Conservation (phyloP, 1,284 basidiomycete species). For the Ganoderma lingzhi region DNA sequence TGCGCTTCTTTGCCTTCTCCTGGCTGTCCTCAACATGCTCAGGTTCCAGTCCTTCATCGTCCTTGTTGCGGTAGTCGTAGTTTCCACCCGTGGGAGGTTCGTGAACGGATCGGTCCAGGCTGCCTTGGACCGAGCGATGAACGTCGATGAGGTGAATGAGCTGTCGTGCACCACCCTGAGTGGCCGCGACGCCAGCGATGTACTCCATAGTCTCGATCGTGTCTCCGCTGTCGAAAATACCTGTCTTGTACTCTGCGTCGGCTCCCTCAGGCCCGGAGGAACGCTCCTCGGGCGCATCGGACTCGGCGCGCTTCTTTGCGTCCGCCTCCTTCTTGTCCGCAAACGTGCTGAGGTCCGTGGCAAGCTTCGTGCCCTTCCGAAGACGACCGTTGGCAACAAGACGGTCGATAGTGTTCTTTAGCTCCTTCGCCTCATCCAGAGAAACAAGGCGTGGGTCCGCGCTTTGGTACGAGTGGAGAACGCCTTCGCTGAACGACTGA, state of each 20-base stretch:
- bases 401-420: constrained; percentile 44
- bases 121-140: constrained; percentile 48
- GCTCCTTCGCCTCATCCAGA: constrained; percentile 42
- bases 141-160: constrained; percentile 56
- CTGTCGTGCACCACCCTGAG: constrained; percentile 29
- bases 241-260: constrained; percentile 17
- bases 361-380: constrained; percentile 42
- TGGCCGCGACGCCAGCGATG: constrained; percentile 37
- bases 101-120: constrained; percentile 22
- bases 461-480: background rate
- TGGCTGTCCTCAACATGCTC: constrained; percentile 18
- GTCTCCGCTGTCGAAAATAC: background rate
- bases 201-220: constrained; percentile 35
- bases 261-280: constrained; percentile 13
- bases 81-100: too few relatives aligned
- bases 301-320: constrained; percentile 28
- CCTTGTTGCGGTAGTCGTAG: background rate
- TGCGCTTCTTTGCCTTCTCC: constrained; percentile 15
- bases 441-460: background rate
- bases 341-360: constrained; percentile 45
- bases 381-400: constrained; percentile 46
- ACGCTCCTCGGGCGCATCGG: constrained; percentile 12
- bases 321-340: constrained; percentile 44
- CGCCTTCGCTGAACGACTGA: background rate
- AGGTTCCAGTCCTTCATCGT: constrained; percentile 20